phyloP scores from a whole-genome alignment of 768 basidiomycete species.

The Strobilomyces dryophilus region DNA sequence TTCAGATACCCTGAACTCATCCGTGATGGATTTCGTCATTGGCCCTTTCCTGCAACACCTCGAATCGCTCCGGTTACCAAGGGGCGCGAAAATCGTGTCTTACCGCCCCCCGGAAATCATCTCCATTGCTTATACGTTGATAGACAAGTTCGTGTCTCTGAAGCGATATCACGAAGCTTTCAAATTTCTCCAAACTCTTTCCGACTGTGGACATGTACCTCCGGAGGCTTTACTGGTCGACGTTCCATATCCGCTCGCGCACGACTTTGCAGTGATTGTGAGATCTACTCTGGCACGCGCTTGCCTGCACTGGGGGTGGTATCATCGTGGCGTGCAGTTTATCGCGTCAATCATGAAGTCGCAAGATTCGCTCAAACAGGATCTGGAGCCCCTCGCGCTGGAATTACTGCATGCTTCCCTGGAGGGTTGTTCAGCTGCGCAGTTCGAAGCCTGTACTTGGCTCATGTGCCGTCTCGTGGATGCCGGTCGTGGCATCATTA shows the following conservation, averaged over 20 bases:
- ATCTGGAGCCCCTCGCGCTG: slow-evolving; percentile 35
- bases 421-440: slow-evolving; percentile 31
- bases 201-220: slow-evolving; percentile 43
- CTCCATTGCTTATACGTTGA: slow-evolving; percentile 38
- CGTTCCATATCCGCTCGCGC: slow-evolving; percentile 24
- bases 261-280: slow-evolving; percentile 46
- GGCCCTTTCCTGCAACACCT: slow-evolving; percentile 31
- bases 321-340: slow-evolving; percentile 37
- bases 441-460: slow-evolving; percentile 37
- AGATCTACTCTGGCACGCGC: slow-evolving; percentile 47
- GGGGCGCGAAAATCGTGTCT: slow-evolving; percentile 28
- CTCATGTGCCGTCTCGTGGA: slow-evolving; percentile 41
- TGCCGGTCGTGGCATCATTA: slow-evolving; percentile 23
- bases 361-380: slow-evolving; percentile 18
- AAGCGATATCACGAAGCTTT: slow-evolving; percentile 37
- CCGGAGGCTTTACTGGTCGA: slow-evolving; percentile 41
- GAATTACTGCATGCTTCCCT: slow-evolving; percentile 43
- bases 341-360: slow-evolving; percentile 30
- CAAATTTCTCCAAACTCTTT: slow-evolving; percentile 46
- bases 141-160: slow-evolving; percentile 39
- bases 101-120: slow-evolving; percentile 38
- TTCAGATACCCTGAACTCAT: slow-evolving; percentile 14
- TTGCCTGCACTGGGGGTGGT: slow-evolving; percentile 54
- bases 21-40: slow-evolving; percentile 26
- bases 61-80: slow-evolving; percentile 21